These are phyloP conservation scores for Leptographium lundbergii DNA, from an alignment of 2,329 filamentous ascomycete genomes.

Conservation along the genomic window DNA sequence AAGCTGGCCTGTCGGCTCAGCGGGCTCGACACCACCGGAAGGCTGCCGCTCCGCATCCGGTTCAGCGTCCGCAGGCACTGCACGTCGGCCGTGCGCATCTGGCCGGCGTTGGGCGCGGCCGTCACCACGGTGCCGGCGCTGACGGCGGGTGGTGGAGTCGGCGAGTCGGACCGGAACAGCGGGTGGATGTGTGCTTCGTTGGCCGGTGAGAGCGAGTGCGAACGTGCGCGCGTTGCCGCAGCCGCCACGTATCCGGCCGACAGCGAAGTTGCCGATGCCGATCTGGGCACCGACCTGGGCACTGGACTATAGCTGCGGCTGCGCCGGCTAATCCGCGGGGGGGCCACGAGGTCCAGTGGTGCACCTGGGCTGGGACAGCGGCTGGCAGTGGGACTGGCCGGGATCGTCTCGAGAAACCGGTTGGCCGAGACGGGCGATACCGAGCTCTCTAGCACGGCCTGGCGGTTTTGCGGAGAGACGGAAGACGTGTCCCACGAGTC, in stretches of 20 bases:
- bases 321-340: constrained; percentile 29
- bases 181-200: constrained; percentile 65
- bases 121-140: constrained; percentile 55
- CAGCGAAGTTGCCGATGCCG: constrained; percentile 14
- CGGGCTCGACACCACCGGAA: constrained; percentile 33
- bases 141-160: constrained; percentile 49
- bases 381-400: constrained; percentile 50
- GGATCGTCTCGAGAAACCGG: constrained; percentile 58
- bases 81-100: constrained; percentile 41
- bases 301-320: constrained; percentile 41
- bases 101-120: constrained; percentile 56
- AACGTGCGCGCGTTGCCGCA: background rate
- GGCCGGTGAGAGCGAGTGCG: constrained; percentile 14
- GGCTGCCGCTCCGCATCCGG: constrained; percentile 43
- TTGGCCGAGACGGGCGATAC: constrained; percentile 23
- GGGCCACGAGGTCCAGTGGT: constrained; percentile 39
- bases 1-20: constrained; percentile 36
- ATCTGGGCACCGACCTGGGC: constrained; percentile 25
- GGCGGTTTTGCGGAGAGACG: constrained; percentile 49
- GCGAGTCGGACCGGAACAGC: constrained; percentile 62
- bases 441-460: constrained; percentile 40
- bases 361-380: constrained; percentile 51
- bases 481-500: constrained; percentile 64
- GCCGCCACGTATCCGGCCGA: constrained; percentile 3
- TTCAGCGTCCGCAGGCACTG: constrained; percentile 36